Evolutionary conservation across 371 early-diverging fungal genomes (phyloP).

Genomic region (Mucor irregularis): DNA sequence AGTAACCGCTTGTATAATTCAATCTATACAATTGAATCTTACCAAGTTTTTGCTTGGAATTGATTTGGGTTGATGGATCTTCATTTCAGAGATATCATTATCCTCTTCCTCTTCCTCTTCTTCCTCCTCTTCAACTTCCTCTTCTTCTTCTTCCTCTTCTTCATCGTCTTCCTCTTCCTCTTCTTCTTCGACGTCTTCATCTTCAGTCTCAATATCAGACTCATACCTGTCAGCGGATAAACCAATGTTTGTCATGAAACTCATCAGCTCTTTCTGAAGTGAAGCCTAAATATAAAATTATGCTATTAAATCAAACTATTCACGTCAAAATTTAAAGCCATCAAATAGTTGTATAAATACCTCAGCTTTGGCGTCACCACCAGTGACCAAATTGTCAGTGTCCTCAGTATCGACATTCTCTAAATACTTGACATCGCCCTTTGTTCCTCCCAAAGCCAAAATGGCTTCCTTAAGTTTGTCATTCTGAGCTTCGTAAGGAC

Average conservation of each 20-base stretch:
- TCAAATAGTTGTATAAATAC: constrained; percentile 1
- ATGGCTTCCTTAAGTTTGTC: constrained; percentile 31
- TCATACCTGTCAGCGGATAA: constrained; percentile 31
- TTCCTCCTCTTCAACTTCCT: constrained; percentile 12
- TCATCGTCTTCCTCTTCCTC: constrained; percentile 20
- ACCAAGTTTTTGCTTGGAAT: constrained; percentile 19
- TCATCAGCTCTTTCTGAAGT: constrained; percentile 33
- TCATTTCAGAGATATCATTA: constrained; percentile 16
- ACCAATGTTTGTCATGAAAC: constrained; percentile 38
- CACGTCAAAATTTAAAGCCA: neutral
- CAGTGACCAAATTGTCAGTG: constrained; percentile 26
- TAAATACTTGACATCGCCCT: constrained; percentile 38
- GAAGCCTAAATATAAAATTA: constrained; percentile 13
- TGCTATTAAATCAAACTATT: neutral
- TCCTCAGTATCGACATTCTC: constrained; percentile 31
- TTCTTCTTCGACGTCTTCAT: constrained; percentile 20
- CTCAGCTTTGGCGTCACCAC: constrained; percentile 9
- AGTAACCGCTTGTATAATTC: neutral
- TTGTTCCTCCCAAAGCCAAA: constrained; percentile 41
- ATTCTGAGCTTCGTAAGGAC: constrained; percentile 1
- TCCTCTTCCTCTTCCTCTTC: constrained; percentile 14
- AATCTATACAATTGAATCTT: neutral
- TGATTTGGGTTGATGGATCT: constrained; percentile 18
- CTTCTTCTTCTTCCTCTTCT: constrained; percentile 19
- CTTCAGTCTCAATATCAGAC: constrained; percentile 27